Evolutionary conservation across 768 basidiomycete genomes (phyloP).

Genomic region (Trametes cingulata): DNA sequence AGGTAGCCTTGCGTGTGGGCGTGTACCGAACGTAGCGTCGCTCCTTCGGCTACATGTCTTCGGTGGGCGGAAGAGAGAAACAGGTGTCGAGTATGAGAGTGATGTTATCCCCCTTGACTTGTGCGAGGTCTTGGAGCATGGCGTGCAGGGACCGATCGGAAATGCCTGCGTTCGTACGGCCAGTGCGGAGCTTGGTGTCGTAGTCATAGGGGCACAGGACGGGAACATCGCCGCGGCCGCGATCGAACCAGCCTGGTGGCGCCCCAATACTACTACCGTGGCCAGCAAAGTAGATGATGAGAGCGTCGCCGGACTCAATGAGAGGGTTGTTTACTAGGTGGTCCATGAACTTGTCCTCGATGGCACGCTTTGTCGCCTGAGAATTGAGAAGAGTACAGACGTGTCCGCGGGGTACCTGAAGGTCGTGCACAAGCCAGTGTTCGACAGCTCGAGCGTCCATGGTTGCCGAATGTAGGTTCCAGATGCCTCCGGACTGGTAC

Average conservation of each 20-base stretch:
- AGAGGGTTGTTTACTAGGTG: conserved; percentile 64
- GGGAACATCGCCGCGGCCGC: conserved; percentile 46
- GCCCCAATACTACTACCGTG: conserved; percentile 61
- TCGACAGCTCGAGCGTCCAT: conserved; percentile 62
- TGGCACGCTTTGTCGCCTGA: conserved; percentile 60
- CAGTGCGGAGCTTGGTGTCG: conserved; percentile 48
- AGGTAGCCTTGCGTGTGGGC: conserved; percentile 51
- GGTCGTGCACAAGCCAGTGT: conserved; percentile 55
- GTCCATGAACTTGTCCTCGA: conserved; percentile 60
- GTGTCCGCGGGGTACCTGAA: conserved; percentile 60
- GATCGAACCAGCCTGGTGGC: conserved; percentile 62
- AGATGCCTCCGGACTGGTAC: conserved; percentile 60
- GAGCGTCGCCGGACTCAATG: conserved; percentile 62
- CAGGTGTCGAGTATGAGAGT: conserved; percentile 68
- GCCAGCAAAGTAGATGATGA: conserved; percentile 74
- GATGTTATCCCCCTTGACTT: conserved; percentile 67
- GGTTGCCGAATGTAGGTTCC: conserved; percentile 66
- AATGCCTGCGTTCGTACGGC: conserved; percentile 55
- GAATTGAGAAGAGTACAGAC: conserved; percentile 57
- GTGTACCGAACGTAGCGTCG: conserved; percentile 60
- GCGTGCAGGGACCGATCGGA: conserved; percentile 66
- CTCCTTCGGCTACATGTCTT: conserved; percentile 39
- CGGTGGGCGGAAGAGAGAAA: conserved; percentile 48
- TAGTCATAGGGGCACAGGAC: conserved; percentile 70
- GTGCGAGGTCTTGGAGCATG: conserved; percentile 57